phyloP scores from a whole-genome alignment of 805 yeast species.

The Starmerella riodocensis region DNA sequence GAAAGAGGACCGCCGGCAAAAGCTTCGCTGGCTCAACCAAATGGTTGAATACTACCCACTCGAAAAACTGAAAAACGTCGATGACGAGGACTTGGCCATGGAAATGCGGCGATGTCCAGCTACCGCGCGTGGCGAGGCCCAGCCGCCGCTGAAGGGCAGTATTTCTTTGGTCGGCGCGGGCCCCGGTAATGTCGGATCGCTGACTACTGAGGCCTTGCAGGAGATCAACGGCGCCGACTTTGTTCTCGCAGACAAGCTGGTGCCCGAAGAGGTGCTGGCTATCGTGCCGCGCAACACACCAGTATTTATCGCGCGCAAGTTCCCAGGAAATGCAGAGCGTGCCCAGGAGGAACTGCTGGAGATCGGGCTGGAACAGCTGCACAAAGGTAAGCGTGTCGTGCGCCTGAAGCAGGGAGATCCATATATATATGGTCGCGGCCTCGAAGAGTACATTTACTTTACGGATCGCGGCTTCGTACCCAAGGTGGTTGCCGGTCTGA shows the following conservation, averaged over 20 bases:
- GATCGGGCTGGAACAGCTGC: slow-evolving; percentile 54
- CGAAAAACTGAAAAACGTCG: slow-evolving; percentile 43
- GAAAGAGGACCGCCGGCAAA: slow-evolving; percentile 24
- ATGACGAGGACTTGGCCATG: slow-evolving; percentile 43
- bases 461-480: slow-evolving; percentile 55
- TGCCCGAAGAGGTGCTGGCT: slow-evolving; percentile 74
- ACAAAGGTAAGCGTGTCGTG: slow-evolving; percentile 63
- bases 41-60: slow-evolving; percentile 85
- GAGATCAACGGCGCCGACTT: slow-evolving; percentile 74
- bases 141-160: slow-evolving; percentile 12
- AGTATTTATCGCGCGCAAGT: slow-evolving; percentile 76
- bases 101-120: slow-evolving; percentile 12
- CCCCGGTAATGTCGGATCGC: slow-evolving; percentile 72
- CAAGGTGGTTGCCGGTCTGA: slow-evolving; percentile 69
- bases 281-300: slow-evolving; percentile 66
- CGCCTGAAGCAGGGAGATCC: slow-evolving; percentile 95
- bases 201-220: slow-evolving; percentile 73
- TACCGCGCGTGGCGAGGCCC: neutral
- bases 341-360: slow-evolving; percentile 76
- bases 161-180: slow-evolving; percentile 88
- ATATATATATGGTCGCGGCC: slow-evolving; percentile 90
- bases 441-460: slow-evolving; percentile 74
- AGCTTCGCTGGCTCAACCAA: slow-evolving; percentile 78
- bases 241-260: slow-evolving; percentile 79
- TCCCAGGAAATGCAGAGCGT: slow-evolving; percentile 91